Evolutionary conservation across 2,329 filamentous ascomycete species (phyloP).

Genomic region (Sclerotinia nivalis): DNA sequence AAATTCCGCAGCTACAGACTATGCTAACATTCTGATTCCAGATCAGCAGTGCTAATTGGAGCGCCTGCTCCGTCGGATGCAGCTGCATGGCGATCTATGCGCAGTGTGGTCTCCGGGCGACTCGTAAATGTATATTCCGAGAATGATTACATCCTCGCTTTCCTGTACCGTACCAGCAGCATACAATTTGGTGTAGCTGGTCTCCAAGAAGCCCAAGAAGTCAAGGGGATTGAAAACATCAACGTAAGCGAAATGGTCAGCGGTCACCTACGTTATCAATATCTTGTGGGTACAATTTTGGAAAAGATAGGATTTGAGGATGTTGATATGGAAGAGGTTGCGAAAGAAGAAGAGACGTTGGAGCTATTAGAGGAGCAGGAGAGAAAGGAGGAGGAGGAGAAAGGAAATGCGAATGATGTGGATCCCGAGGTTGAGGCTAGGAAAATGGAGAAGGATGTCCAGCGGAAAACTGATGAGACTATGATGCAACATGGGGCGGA

Average conservation of each 20-base stretch:
- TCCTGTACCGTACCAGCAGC: constrained; percentile 82
- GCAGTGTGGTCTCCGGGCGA: constrained; percentile 75
- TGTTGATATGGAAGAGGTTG: constrained; percentile 47
- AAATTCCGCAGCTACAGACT: too few relatives aligned
- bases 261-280: constrained; percentile 71
- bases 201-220: constrained; percentile 68
- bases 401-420: constrained; percentile 34
- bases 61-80: constrained; percentile 72
- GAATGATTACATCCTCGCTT: constrained; percentile 84
- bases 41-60: constrained; percentile 74
- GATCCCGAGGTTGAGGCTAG: constrained; percentile 40
- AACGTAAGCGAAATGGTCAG: constrained; percentile 63
- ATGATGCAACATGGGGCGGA: constrained; percentile 22
- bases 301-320: constrained; percentile 66
- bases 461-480: constrained; percentile 18
- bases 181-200: constrained; percentile 83
- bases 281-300: constrained; percentile 66
- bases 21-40: not conserved
- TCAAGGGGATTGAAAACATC: constrained; percentile 65
- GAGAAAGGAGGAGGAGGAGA: constrained; percentile 43
- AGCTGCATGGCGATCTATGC: constrained; percentile 73
- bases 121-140: constrained; percentile 87
- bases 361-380: constrained; percentile 47
- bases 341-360: constrained; percentile 48
- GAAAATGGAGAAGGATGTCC: constrained; percentile 36